Evolutionary conservation across 2,329 filamentous ascomycete genomes (phyloP).

Genomic region (Ophiocordyceps sinensis): DNA sequence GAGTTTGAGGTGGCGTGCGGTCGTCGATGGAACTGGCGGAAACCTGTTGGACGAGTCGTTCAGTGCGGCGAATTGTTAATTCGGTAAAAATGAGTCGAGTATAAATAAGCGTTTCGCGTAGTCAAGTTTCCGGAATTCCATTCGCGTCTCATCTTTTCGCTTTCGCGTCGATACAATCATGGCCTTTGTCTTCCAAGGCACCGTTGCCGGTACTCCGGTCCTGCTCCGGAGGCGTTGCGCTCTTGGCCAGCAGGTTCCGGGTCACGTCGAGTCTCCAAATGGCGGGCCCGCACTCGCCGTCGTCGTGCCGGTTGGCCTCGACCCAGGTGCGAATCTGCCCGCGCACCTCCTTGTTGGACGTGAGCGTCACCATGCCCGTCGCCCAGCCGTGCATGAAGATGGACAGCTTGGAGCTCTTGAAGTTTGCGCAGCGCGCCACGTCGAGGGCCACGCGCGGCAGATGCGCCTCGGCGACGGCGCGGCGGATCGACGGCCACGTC

Average conservation of each 20-base stretch:
- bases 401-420: constrained; percentile 22
- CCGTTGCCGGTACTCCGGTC: neutral
- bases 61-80: no score
- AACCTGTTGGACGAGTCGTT: no score
- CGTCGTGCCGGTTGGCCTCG: constrained; percentile 12
- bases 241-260: constrained; percentile 20
- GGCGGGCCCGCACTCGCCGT: constrained; percentile 16
- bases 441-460: constrained; percentile 20
- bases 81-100: no score
- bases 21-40: no score
- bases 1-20: no score
- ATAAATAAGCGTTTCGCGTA: no score
- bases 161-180: neutral
- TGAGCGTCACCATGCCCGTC: constrained; percentile 18
- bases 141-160: neutral
- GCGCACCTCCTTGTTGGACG: constrained; percentile 26
- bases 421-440: constrained; percentile 15
- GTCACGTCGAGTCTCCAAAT: constrained; percentile 21
- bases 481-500: constrained; percentile 11
- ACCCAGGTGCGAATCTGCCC: constrained; percentile 20
- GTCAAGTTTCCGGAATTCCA: no score
- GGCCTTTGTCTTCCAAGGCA: neutral
- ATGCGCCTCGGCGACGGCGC: constrained; percentile 9
- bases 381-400: constrained; percentile 26
- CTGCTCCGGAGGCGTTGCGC: constrained; percentile 10